phyloP scores from a whole-genome alignment of 495 filamentous ascomycete species.

The Pseudotulostoma volvatum region DNA sequence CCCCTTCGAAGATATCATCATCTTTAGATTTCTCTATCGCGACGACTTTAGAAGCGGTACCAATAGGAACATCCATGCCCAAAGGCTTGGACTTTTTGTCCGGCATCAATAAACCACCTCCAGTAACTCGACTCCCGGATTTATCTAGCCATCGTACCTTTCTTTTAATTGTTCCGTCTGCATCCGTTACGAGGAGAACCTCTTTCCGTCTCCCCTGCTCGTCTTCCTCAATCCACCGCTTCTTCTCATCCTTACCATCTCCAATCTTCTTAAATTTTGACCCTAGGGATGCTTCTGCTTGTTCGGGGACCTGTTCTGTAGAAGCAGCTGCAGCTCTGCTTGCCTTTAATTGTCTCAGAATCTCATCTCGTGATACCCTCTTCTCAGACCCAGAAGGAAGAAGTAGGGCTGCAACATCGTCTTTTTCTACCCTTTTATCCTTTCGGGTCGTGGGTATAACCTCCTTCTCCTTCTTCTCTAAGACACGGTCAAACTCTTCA shows the following conservation, averaged over 20 bases:
- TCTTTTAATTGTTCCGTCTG: conserved; percentile 72
- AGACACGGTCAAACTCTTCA: conserved; percentile 53
- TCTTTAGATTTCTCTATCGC: conserved; percentile 34
- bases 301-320: conserved; percentile 31
- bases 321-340: conserved; percentile 44
- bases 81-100: conserved; percentile 49
- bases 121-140: conserved; percentile 26
- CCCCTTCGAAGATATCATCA: conserved; percentile 76
- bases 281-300: conserved; percentile 43
- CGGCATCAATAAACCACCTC: conserved; percentile 41
- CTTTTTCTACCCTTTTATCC: conserved; percentile 42
- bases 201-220: conserved; percentile 51
- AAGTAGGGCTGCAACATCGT: conserved; percentile 61
- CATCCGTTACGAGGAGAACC: conserved; percentile 71
- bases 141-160: conserved; percentile 46
- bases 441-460: conserved; percentile 20
- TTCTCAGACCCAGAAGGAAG: conserved; percentile 42
- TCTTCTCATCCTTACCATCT: conserved; percentile 36
- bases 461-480: conserved; percentile 47
- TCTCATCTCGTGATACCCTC: conserved; percentile 56
- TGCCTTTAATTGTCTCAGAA: conserved; percentile 66
- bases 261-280: conserved; percentile 72
- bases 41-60: conserved; percentile 17
- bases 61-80: conserved; percentile 63
- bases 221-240: conserved; percentile 60